These are phyloP conservation scores for Botrytis paeoniae DNA, from an alignment of 2,329 filamentous ascomycete species.

Conservation along the genomic window DNA sequence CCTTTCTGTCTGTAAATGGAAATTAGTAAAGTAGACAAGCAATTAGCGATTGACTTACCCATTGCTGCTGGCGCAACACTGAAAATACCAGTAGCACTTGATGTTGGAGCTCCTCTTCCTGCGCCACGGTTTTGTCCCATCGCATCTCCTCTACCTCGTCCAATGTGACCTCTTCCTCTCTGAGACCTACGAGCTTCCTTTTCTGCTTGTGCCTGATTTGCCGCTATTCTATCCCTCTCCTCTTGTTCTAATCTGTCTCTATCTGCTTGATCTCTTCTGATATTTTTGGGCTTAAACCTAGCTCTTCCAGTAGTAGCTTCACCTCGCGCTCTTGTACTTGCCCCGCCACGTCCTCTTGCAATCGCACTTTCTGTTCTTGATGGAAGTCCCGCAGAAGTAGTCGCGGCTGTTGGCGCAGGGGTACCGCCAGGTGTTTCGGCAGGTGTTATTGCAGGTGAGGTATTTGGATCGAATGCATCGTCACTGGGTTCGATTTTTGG, in stretches of 20 bases:
- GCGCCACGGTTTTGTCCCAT: constrained; percentile 32
- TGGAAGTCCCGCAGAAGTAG: constrained; percentile 28
- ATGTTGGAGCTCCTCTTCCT: constrained; percentile 19
- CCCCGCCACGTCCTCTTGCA: constrained; percentile 3
- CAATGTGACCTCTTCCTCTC: constrained; percentile 28
- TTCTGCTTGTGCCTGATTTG: constrained; percentile 24
- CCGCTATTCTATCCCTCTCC: constrained; percentile 25
- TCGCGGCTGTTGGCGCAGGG: constrained; percentile 32
- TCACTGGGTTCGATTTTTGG: constrained; percentile 25
- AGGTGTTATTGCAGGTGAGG: constrained; percentile 32
- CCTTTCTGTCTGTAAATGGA: constrained; percentile 12
- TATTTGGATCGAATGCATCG: constrained; percentile 31
- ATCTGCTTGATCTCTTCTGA: constrained; percentile 32
- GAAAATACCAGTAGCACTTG: constrained; percentile 31
- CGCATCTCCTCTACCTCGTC: constrained; percentile 36
- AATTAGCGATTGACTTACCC: not conserved
- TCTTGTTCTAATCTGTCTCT: constrained; percentile 29
- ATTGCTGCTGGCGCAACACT: constrained; percentile 18
- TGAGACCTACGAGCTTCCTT: constrained; percentile 22
- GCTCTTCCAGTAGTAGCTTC: constrained; percentile 27
- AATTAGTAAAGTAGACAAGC: not conserved
- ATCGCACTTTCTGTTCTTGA: constrained; percentile 6
- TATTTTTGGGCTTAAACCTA: constrained; percentile 38
- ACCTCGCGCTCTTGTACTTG: constrained; percentile 21
- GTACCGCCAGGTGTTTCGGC: constrained; percentile 36